Evolutionary conservation across 78 protist species (phyloP).

Genomic region (Bodo saltans): DNA sequence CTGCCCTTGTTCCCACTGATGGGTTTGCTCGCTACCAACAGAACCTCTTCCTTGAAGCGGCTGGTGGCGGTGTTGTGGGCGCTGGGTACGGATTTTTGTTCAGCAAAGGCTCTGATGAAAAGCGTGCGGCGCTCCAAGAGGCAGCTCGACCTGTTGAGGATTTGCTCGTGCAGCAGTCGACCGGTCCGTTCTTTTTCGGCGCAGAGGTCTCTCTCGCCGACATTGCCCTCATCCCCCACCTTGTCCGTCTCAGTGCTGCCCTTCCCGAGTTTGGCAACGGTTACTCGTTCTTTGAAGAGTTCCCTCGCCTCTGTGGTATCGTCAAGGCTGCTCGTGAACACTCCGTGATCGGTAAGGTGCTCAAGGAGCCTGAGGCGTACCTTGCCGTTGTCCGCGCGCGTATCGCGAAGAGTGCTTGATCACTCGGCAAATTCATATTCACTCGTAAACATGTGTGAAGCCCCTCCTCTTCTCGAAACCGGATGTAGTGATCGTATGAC

Average conservation of each 20-base stretch:
- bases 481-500: too few species aligned
- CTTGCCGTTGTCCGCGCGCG: too few species aligned
- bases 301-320: background rate
- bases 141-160: background rate
- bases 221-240: background rate
- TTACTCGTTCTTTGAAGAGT: background rate
- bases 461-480: too few species aligned
- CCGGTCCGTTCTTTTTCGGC: constrained; percentile 3
- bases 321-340: background rate
- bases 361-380: too few species aligned
- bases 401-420: too few species aligned
- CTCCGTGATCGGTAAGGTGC: too few species aligned
- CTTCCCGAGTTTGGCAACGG: background rate
- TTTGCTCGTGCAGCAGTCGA: background rate
- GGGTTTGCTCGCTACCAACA: background rate
- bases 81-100: background rate
- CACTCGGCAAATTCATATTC: too few species aligned
- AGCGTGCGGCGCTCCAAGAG: too few species aligned
- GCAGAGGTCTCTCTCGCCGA: background rate
- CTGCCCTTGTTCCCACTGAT: too few species aligned
- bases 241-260: background rate
- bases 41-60: background rate
- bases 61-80: background rate
- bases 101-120: background rate
- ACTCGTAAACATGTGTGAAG: too few species aligned